These are phyloP conservation scores for button mushroom (Agaricus bisporus) DNA, from an alignment of 768 basidiomycete species.

Conservation along the genomic window DNA sequence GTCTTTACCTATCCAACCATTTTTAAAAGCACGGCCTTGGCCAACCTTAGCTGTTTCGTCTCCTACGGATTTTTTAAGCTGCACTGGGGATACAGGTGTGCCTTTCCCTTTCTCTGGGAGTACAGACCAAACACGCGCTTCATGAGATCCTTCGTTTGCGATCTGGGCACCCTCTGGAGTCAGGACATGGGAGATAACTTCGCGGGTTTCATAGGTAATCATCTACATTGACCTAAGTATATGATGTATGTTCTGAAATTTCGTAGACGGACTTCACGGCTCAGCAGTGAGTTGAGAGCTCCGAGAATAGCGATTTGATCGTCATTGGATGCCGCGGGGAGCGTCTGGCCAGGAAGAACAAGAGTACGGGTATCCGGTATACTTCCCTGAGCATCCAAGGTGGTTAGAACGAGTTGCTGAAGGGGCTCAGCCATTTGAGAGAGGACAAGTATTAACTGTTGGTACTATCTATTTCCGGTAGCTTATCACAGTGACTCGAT, in stretches of 20 bases:
- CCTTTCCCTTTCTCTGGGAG: slow-evolving; percentile 70
- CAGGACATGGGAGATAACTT: slow-evolving; percentile 64
- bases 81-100: slow-evolving; percentile 53
- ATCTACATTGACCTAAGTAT: slow-evolving; percentile 45
- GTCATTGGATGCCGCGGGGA: slow-evolving; percentile 59
- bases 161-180: slow-evolving; percentile 83
- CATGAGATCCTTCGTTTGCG: slow-evolving; percentile 81
- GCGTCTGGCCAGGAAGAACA: slow-evolving; percentile 54
- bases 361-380: slow-evolving; percentile 70
- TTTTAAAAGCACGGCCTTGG: slow-evolving; percentile 94
- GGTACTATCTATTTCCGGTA: slow-evolving; percentile 4
- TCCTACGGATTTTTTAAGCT: slow-evolving; percentile 73
- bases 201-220: slow-evolving; percentile 75
- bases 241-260: neutral
- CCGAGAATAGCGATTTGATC: slow-evolving; percentile 82
- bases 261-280: slow-evolving; percentile 63
- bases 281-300: slow-evolving; percentile 84
- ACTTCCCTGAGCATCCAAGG: slow-evolving; percentile 46
- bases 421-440: slow-evolving; percentile 64
- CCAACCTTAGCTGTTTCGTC: slow-evolving; percentile 90
- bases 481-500: slow-evolving; percentile 15
- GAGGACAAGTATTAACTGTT: slow-evolving; percentile 6
- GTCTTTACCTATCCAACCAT: slow-evolving; percentile 93
- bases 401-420: slow-evolving; percentile 75
- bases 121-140: slow-evolving; percentile 89